phyloP scores from a whole-genome alignment of 768 basidiomycete genomes.

The Leccinum pellstonianum region DNA sequence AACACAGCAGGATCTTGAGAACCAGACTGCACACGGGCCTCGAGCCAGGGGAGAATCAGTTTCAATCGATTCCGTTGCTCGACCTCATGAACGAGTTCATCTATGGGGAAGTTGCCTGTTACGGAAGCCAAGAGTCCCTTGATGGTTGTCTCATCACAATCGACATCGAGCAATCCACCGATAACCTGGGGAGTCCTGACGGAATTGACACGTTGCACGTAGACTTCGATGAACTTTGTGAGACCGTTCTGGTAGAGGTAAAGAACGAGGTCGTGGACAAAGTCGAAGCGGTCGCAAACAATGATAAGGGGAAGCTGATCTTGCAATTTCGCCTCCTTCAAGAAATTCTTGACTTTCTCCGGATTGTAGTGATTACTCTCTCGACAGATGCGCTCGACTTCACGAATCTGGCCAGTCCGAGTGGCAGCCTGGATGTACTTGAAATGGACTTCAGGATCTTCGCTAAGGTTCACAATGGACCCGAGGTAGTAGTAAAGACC shows the following conservation, averaged over 20 bases:
- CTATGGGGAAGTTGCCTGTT: slow-evolving; percentile 95
- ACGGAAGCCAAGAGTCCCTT: slow-evolving; percentile 93
- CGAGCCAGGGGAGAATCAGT: slow-evolving; percentile 96
- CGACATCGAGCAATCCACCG: slow-evolving; percentile 94
- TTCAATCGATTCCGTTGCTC: slow-evolving; percentile 96
- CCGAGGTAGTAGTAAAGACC: slow-evolving; percentile 98
- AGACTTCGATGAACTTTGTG: slow-evolving; percentile 98
- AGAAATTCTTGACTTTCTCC: slow-evolving; percentile 99
- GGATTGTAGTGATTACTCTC: slow-evolving; percentile 98
- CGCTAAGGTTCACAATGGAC: slow-evolving; percentile 93
- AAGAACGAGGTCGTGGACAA: slow-evolving; percentile 97
- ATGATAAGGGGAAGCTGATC: slow-evolving; percentile 99
- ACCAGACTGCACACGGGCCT: slow-evolving; percentile 89
- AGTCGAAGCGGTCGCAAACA: slow-evolving; percentile 99
- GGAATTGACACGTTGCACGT: slow-evolving; percentile 97
- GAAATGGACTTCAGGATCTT: slow-evolving; percentile 97
- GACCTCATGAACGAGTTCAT: slow-evolving; percentile 96
- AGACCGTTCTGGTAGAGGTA: slow-evolving; percentile 98
- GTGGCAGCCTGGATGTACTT: slow-evolving; percentile 99
- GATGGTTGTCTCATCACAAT: slow-evolving; percentile 95
- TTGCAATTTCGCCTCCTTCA: slow-evolving; percentile 94
- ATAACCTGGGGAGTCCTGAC: slow-evolving; percentile 95
- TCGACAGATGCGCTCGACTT: slow-evolving; percentile 97
- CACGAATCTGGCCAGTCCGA: slow-evolving; percentile 95
- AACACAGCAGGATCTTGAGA: slow-evolving; percentile 91